Evolutionary conservation across 2,329 filamentous ascomycete species (phyloP), one percentile per base, ranked within the genome.

Genomic region (Scedosporium minutisporum): DNA sequence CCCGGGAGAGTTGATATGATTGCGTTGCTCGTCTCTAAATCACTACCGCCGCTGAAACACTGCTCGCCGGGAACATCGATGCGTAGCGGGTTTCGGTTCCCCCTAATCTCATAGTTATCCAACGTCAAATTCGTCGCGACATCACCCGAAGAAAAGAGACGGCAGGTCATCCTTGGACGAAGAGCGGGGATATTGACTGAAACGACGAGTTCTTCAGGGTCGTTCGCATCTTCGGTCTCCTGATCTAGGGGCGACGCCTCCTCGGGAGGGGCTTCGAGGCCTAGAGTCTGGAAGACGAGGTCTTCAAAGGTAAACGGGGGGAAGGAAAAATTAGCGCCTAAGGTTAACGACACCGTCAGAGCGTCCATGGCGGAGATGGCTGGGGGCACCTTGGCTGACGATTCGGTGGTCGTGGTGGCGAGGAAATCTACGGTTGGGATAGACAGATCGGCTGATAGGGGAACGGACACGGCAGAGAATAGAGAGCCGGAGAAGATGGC

Each of bases 221-320:
- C 6, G 42, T 53, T 12, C 25, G 63, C 48, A 33, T 63, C 46
- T 27, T 69, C 67, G 14, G 64, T 38, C 33, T 66, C 65, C 4
- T 9, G 65, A 62, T 18, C 61, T 14, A 6, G 59, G 46, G 51
- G 42, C 48, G n/a, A 46, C 27, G 21, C 62, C 63, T 12, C 64
- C 59, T 9, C 65, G 61, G 4, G 64, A 57, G 33, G 64, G 6
- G 58, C 61, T 25, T 57, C 64, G 18, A 70, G 14, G 9, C 62
- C 61, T 3, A 73, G 38, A 1, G 63, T 64, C 5, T 71, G 72
- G 25, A 74, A 66, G 41, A 67, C 69, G 44, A 69, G 67, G 62
- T 70, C 64, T 12, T 72, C 69, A 63, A 71, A 76, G 0, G 76
- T 77, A 55, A 74, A 77, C 0, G 61, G 58, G 0, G 76, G 74